Evolutionary conservation across 257 asterid genomes (phyloP), one percentile per base, ranked within the genome.

Genomic region (Coffea eugenioides): DNA sequence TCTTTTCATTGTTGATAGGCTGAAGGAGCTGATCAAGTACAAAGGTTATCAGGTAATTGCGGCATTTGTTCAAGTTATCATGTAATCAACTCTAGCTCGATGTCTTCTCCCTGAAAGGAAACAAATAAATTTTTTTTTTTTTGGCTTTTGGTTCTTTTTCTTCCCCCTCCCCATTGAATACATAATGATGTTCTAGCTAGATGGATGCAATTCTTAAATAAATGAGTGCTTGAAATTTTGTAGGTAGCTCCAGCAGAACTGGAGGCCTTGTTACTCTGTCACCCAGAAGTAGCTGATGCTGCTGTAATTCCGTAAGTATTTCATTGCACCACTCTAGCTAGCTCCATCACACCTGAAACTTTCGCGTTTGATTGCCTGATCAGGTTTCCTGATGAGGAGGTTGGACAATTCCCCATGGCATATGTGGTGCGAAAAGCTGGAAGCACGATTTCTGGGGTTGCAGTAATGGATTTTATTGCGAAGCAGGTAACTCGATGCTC

Each of bases 221-320:
- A 39, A 64, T 48, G 21, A 21, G 56, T 21, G 62, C 11, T 43
- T 13, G 20, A 69, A 31, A 20, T 74, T 62, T 68, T 78, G 25
- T 86, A 95, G 99, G 98, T 95, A 78, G 92, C 99, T 81, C 99
- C 99, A 2, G 98, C 99, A 73, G 99, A 95, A 71, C 82, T 95
- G 79, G 99, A 95, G 86, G 97, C 97, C 46, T 78, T 95, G 83
- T 76, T 95, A 79, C 92, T 91, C 62, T 82, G 92, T 77, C 97
- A 93, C 81, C 96, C 97, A 4, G 92, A 92, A 21, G 86, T 93
- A 51, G 86, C 82, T 25, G 98, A 95, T 82, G 93, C 94, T 79
- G 99, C 99, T 75, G 98, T 93, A 31, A 89, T 94, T 74, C 99
- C 99, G 99, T 94, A 86, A 86, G 97, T 76, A 6, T 51, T 70